phyloP scores from a whole-genome alignment of 176 grass and related monocot genomes.

The Pontederia paniculata region DNA sequence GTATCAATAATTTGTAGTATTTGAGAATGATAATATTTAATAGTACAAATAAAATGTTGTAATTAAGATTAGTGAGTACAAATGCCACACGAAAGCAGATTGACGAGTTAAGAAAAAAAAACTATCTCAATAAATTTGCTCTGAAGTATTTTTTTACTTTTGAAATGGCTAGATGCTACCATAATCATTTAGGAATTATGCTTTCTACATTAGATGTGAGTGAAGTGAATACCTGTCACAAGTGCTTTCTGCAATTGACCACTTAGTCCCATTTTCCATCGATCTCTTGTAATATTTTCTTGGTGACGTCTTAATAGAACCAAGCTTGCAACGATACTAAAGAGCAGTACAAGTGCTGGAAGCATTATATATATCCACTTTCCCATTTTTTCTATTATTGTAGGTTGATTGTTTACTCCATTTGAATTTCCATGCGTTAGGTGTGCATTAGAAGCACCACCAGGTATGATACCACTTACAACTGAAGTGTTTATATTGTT shows the following conservation, averaged over 20 bases:
- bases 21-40: no score
- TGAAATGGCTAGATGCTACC: no score
- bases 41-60: no score
- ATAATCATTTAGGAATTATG: background rate
- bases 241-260: conserved; percentile 97
- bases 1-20: no score
- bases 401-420: background rate
- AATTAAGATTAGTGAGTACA: no score
- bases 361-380: conserved; percentile 47
- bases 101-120: no score
- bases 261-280: conserved; percentile 91
- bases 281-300: conserved; percentile 44
- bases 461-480: background rate
- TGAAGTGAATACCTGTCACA: conserved; percentile 59
- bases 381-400: conserved; percentile 17
- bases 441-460: background rate
- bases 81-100: no score
- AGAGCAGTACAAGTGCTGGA: conserved; percentile 32
- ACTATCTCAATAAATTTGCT: no score
- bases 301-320: conserved; percentile 44
- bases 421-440: no score
- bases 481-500: conserved; percentile 5
- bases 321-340: conserved; percentile 34
- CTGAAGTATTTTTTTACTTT: no score
- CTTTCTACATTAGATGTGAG: background rate